phyloP scores from a whole-genome alignment of 371 early-diverging fungal genomes.

The Lichtheimia ornata region DNA sequence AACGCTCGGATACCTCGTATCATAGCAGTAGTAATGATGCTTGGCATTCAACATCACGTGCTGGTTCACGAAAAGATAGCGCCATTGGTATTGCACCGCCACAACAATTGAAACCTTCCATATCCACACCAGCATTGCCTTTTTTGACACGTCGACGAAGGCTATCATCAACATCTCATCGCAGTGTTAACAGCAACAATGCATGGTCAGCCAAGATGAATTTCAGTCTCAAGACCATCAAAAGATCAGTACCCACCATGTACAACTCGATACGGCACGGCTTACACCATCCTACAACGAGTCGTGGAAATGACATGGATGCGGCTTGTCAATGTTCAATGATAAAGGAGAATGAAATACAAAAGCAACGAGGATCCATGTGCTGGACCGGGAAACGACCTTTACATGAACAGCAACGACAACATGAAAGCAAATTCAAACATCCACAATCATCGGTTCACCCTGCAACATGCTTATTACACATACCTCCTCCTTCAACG shows the following conservation, averaged over 20 bases:
- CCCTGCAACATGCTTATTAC: neutral
- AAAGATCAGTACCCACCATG: constrained; percentile 34
- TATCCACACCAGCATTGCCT: constrained; percentile 20
- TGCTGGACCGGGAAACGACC: neutral
- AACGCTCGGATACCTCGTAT: neutral
- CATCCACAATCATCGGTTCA: neutral
- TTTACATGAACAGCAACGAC: neutral
- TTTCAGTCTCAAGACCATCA: constrained; percentile 32
- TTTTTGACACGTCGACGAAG: constrained; percentile 26
- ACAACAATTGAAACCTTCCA: constrained; percentile 19
- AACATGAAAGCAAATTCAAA: neutral
- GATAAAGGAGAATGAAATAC: neutral
- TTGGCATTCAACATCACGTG: too few relatives aligned
- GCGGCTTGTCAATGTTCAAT: neutral
- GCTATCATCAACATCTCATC: constrained; percentile 24
- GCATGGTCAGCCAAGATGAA: constrained; percentile 40
- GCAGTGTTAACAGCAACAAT: constrained; percentile 17
- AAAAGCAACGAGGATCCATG: too few relatives aligned
- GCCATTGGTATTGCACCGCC: constrained; percentile 23
- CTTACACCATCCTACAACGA: constrained; percentile 1
- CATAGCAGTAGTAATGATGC: neutral
- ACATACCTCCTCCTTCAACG: constrained; percentile 1
- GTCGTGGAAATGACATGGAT: neutral
- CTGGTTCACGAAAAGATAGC: constrained; percentile 32
- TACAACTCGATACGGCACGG: constrained; percentile 27